These are phyloP conservation scores for Grosmannia huntii DNA, from an alignment of 2,329 filamentous ascomycete genomes.

Conservation along the genomic window DNA sequence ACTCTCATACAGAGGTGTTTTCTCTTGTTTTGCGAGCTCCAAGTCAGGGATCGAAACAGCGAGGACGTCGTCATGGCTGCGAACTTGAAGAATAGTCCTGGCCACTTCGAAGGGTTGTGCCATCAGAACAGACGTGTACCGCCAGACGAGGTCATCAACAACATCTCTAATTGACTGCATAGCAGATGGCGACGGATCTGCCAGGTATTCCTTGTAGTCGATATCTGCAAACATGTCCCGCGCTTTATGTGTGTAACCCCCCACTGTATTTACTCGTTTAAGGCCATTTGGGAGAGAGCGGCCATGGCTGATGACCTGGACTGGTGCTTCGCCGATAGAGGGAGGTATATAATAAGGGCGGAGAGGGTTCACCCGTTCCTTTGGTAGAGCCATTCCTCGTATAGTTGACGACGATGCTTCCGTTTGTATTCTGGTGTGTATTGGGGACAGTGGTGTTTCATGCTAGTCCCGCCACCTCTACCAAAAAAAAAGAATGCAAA, in stretches of 20 bases:
- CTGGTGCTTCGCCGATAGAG: conserved; percentile 35
- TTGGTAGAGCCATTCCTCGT: conserved; percentile 28
- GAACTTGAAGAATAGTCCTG: conserved; percentile 81
- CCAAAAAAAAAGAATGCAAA: neutral
- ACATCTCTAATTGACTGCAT: conserved; percentile 64
- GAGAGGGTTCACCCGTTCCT: conserved; percentile 46
- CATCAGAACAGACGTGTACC: conserved; percentile 79
- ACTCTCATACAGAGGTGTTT: neutral
- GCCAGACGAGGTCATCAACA: conserved; percentile 77
- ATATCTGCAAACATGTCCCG: conserved; percentile 81
- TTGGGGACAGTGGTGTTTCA: neutral
- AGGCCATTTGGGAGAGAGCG: neutral
- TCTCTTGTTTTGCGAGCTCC: neutral
- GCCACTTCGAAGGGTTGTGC: conserved; percentile 96
- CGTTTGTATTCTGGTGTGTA: neutral
- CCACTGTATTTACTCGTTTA: neutral
- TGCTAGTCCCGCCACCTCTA: neutral
- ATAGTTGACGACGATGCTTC: neutral
- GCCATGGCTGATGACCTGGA: conserved; percentile 23
- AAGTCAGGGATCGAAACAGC: neutral
- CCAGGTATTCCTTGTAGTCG: conserved; percentile 80
- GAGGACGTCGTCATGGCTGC: conserved; percentile 38
- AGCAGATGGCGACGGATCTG: conserved; percentile 61
- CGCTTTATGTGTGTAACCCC: conserved; percentile 46
- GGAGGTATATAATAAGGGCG: conserved; percentile 58